A percentile compares a stretch with the other conserved stretches of the same genome.
These are phyloP conservation scores for Cantharellus cinnabarinus DNA, from an alignment of 768 basidiomycete genomes.

Conservation along the genomic window DNA sequence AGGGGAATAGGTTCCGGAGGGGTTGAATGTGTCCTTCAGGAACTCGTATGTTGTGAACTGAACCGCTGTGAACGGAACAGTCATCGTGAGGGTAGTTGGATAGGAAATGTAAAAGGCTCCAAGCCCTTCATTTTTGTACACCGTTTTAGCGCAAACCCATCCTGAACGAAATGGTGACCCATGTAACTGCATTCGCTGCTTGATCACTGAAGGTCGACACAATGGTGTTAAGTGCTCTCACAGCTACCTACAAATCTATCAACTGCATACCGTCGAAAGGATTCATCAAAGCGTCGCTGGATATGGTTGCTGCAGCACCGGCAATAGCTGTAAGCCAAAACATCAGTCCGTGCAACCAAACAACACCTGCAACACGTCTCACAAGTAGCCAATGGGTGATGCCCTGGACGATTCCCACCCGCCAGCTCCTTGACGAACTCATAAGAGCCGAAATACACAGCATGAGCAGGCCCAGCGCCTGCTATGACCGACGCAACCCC, in stretches of 20 bases:
- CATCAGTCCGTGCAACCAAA: background rate
- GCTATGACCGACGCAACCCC: conserved; percentile 91
- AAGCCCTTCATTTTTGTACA: conserved; percentile 73
- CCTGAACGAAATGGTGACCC: conserved; percentile 81
- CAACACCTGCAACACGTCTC: conserved; percentile 17
- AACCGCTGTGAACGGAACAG: conserved; percentile 93
- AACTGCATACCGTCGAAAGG: conserved; percentile 78
- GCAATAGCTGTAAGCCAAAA: conserved; percentile 44
- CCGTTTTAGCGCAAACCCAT: conserved; percentile 60
- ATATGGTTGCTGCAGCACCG: conserved; percentile 84
- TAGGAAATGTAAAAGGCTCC: conserved; percentile 94
- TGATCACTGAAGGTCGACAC: conserved; percentile 50
- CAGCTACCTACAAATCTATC: background rate
- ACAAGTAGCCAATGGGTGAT: conserved; percentile 83
- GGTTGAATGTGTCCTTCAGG: conserved; percentile 70
- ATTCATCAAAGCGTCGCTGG: conserved; percentile 96
- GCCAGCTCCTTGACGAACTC: conserved; percentile 86
- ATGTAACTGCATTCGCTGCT: conserved; percentile 98
- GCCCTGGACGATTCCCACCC: conserved; percentile 58
- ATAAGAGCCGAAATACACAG: conserved; percentile 90
- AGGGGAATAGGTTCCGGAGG: conserved; percentile 76
- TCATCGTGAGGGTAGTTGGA: conserved; percentile 91
- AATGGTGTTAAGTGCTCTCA: background rate
- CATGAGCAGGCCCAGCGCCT: conserved; percentile 95
- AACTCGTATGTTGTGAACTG: conserved; percentile 96